Evolutionary conservation across 192 early-diverging fungal species (phyloP), one percentile per base, ranked within the genome.

Genomic region (Dissophora globulifera): DNA sequence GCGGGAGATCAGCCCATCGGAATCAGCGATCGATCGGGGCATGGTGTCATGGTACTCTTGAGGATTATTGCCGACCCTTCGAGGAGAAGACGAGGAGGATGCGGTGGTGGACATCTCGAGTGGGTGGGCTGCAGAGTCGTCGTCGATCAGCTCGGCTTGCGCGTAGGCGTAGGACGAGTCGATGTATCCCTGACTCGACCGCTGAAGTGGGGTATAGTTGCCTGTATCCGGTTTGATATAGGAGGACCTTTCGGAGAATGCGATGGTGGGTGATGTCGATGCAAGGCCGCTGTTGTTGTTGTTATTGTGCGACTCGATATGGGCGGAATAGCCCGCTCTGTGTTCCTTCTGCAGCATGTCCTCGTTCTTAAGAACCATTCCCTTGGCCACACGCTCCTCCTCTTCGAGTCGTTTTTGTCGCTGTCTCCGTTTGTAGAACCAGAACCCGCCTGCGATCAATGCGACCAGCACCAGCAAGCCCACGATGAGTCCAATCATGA

Each of bases 361-460:
- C 38, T 76, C 72, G 25, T 67, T 62, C 58, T 76, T 76, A 23
- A 76, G 51, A 1, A 54, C 72, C 62, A 67, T 42, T 1, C 72
- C 72, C 20, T 76, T 76, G 32, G 57, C 52, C 22, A 35, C 29
- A 7, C 56, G 30, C 20, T 76, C 72, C 27, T 76, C 63, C 31
- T 76, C 72, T 19, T 75, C 70, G 19, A 58, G 45, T 1, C 6
- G 13, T 31, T 62, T 48, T 17, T 29, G n/a, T 7, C 54, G 30
- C 23, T 54, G 51, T 23, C 50, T 50, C 12, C 55, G 48, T 27
- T 54, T 66, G 46, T 35, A 56, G 23, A 22, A 62, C 63, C 62
- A 66, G 7, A 61, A 15, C 4, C 72, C 63, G 6, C 33, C 33
- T 25, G 50, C 64, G 17, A 66, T 45, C 7, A 67, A 29, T 4